A percentile compares a stretch with the other conserved stretches of the same genome.
Conservation (phyloP, 2,329 filamentous ascomycete genomes). For the Hypomyces perniciosus region DNA sequence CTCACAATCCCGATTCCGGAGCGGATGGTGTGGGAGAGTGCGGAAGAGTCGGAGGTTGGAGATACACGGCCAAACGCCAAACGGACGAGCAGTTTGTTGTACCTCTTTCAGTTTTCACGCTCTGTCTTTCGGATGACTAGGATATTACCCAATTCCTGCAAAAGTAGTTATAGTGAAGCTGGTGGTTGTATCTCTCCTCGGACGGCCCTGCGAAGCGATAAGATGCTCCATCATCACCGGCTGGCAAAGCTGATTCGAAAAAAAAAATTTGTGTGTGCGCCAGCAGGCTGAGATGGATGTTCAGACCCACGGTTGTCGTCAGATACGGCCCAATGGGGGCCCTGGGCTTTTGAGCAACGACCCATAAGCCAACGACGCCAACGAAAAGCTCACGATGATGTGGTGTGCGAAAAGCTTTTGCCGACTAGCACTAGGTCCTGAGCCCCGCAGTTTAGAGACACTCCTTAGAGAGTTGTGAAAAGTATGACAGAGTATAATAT, state of each 20-base stretch:
- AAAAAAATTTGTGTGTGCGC: constrained; percentile 9
- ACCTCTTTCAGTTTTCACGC: too few relatives aligned
- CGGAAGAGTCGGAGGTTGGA: constrained; percentile 6
- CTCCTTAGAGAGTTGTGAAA: constrained; percentile 4
- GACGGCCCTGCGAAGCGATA: background rate
- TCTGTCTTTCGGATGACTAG: too few relatives aligned
- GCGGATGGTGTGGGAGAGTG: background rate
- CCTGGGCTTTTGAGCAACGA: background rate
- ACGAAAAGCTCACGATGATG: constrained; percentile 7
- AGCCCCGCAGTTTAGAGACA: constrained; percentile 12
- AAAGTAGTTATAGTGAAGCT: too few relatives aligned
- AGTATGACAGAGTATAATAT: too few relatives aligned
- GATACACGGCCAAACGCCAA: too few relatives aligned
- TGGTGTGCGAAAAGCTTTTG: constrained; percentile 14
- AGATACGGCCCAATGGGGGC: constrained; percentile 5
- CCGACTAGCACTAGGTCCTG: constrained; percentile 8
- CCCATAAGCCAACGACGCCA: constrained; percentile 4
- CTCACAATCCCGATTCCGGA: background rate
- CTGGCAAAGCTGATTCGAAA: constrained; percentile 8
- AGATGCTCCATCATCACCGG: constrained; percentile 7
- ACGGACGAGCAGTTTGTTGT: too few relatives aligned
- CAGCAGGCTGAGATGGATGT: constrained; percentile 10
- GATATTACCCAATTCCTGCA: too few relatives aligned
- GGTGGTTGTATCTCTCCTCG: too few relatives aligned
- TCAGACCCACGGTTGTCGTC: constrained; percentile 10